phyloP scores from a whole-genome alignment of 2,329 filamentous ascomycete species.

The Pezicula carpinea region DNA sequence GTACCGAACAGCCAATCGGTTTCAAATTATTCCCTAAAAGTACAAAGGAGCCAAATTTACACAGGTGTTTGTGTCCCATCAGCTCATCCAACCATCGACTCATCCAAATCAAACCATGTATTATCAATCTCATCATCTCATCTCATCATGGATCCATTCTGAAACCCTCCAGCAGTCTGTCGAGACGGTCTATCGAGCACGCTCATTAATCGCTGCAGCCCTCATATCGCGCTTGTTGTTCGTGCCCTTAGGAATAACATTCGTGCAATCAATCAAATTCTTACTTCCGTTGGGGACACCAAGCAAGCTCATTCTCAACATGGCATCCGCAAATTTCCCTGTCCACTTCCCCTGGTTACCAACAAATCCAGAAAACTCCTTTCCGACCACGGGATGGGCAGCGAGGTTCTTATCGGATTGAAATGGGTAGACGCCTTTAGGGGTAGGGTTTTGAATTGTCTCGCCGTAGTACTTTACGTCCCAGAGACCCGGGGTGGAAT shows the following conservation, averaged over 20 bases:
- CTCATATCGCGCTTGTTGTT: conserved; percentile 10
- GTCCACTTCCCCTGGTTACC: conserved; percentile 30
- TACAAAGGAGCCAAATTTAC: too few species aligned
- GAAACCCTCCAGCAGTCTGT: too few species aligned
- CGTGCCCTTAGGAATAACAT: conserved; percentile 7
- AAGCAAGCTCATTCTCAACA: conserved; percentile 12
- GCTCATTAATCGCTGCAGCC: conserved; percentile 6
- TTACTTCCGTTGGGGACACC: conserved; percentile 6
- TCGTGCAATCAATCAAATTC: conserved; percentile 11
- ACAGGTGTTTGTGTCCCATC: too few species aligned
- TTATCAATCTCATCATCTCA: too few species aligned
- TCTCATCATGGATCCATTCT: too few species aligned
- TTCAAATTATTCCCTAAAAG: too few species aligned
- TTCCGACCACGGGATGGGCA: conserved; percentile 68
- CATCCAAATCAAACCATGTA: too few species aligned
- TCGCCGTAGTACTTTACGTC: conserved; percentile 32
- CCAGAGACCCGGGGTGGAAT: conserved; percentile 32
- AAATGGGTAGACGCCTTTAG: conserved; percentile 60
- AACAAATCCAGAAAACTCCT: conserved; percentile 31
- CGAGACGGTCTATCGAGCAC: conserved; percentile 2
- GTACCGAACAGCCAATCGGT: too few species aligned
- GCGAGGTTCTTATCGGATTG: conserved; percentile 88
- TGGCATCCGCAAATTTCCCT: conserved; percentile 26
- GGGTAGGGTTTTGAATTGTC: conserved; percentile 17
- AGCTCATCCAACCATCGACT: too few species aligned